Evolutionary conservation across 1,284 basidiomycete genomes (phyloP).

Genomic region (Stereum hirsutum): DNA sequence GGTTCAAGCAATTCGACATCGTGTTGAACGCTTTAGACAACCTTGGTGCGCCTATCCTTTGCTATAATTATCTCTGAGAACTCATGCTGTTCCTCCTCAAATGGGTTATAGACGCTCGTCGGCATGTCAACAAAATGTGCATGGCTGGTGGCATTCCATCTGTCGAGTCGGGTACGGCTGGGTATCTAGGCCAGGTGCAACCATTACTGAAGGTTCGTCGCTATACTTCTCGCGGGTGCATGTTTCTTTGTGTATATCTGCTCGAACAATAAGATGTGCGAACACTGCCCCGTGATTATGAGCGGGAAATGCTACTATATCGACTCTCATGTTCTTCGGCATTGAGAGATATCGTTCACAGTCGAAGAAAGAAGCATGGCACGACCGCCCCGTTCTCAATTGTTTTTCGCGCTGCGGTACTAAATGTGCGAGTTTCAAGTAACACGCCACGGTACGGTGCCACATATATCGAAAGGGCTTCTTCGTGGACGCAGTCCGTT

Average conservation of each 20-base stretch:
- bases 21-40: conserved; percentile 97
- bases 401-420: too few species aligned
- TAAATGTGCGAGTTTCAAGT: too few species aligned
- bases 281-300: too few species aligned
- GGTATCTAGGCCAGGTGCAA: conserved; percentile 86
- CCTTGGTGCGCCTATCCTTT: conserved; percentile 47
- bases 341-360: too few species aligned
- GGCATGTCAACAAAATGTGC: conserved; percentile 97
- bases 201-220: conserved; percentile 59
- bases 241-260: neutral
- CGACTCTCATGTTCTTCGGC: neutral
- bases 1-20: conserved; percentile 88
- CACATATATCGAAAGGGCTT: too few species aligned
- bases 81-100: neutral
- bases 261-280: neutral
- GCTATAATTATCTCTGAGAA: neutral
- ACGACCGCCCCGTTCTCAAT: too few species aligned
- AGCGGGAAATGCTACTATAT: too few species aligned
- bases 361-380: too few species aligned
- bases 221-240: neutral
- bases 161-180: conserved; percentile 95
- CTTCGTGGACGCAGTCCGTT: too few species aligned
- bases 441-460: too few species aligned
- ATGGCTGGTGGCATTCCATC: conserved; percentile 86
- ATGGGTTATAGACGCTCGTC: conserved; percentile 58